Base-by-base conservation (phyloP, 306 rosid genomes). In the Sicyos baderoa region DNA sequence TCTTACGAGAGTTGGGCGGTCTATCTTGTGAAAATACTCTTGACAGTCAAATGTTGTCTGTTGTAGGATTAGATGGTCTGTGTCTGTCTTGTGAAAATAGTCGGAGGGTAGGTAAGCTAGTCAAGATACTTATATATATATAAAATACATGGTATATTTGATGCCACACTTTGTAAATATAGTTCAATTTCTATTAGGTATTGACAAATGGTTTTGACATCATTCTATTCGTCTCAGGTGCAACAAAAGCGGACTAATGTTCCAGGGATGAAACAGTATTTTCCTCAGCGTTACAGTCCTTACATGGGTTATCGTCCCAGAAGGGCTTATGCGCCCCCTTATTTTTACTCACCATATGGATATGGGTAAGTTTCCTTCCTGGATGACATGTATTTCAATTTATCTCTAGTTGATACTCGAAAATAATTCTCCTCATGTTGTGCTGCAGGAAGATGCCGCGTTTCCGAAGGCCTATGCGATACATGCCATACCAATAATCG, bases 241-340 rank as follows among this genome's bases (percentile, higher is more conserved):
- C 70, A 84, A 81, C 91, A 95, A 0, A 93, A 93, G 85, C 86
- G 98, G 79, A 93, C 97, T 21, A 93, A 93, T 75, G 91, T 89
- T 64, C 98, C 98, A 35, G 97, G 97, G 74, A 89, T 93, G 98
- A 93, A 93, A 79, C 98, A 89, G 72, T 85, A 75, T 71, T 86
- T 89, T 5, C 84, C 88, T 13, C 84, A 96, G 70, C 95, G 98
- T 40, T 85, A 74, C 78, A 88, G 59, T 80, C 89, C 98, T 50
- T 84, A 89, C 81, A 72, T 54, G 84, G 90, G 87, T 0, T 83
- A 76, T 77, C 91, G 94, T 65, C 71, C 77, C 68, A 85, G 97
- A 86, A 85, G 97, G 86, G 87, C 99, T 35, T 88, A 89, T 74
- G 75, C 85, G 25, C 80, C 99, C 29, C 91, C 98, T 17, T 86